Evolutionary conservation across 768 basidiomycete species (phyloP).

Genomic region (Tulasnella calospora): DNA sequence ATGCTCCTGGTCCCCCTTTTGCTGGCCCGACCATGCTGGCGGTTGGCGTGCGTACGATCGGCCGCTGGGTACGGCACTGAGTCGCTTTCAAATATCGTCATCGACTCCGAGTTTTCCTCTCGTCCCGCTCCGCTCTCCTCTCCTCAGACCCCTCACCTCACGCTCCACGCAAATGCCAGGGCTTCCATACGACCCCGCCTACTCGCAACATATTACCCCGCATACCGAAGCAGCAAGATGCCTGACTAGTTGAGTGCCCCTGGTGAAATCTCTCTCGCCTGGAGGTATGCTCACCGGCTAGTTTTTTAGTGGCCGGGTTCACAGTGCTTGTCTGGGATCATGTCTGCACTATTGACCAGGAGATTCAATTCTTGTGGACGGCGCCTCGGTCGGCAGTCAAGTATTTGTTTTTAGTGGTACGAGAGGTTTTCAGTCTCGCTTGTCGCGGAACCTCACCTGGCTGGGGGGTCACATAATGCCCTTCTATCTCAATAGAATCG

Average conservation of each 20-base stretch:
- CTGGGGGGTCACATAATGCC: no score
- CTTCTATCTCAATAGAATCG: background rate
- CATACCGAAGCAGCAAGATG: background rate
- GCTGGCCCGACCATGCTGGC: background rate
- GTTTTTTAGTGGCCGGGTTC: background rate
- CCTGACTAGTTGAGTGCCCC: background rate
- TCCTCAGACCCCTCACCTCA: background rate
- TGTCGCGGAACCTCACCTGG: background rate
- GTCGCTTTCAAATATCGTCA: background rate
- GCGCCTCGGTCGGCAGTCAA: background rate
- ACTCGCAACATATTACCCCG: background rate
- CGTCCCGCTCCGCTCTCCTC: background rate
- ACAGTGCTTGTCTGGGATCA: constrained; percentile 12
- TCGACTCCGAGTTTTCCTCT: background rate
- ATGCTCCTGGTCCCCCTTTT: no score
- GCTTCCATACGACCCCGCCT: background rate
- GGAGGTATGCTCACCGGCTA: background rate
- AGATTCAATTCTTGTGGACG: background rate
- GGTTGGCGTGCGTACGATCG: background rate
- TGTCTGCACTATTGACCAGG: background rate
- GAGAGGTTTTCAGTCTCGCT: background rate
- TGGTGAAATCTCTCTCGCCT: background rate
- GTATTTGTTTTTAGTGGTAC: background rate
- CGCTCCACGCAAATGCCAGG: background rate
- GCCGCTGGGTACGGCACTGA: no score